Evolutionary conservation across 1,139 yeast genomes (phyloP), one percentile per base, ranked within the genome.

Genomic region (Nakaseomyces nivariensis): DNA sequence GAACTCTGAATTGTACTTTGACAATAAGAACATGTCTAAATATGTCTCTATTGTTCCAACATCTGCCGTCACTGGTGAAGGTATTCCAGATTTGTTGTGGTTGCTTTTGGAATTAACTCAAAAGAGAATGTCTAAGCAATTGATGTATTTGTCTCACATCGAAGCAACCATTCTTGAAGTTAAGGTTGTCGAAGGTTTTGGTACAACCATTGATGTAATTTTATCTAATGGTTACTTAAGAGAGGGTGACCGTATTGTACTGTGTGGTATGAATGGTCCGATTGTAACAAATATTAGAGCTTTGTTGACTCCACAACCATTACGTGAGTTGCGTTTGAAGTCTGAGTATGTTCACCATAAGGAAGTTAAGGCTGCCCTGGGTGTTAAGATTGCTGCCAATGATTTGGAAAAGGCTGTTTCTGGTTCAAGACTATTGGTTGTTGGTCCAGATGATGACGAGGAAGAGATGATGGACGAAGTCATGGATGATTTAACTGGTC

Each of bases 351-450:
- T 90, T 46, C 98, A 94, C 66, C 92, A 88, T 72, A 92, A 92
- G 69, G 96, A 90, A 71, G 97, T 92, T 55, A 92, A 90, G 75
- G 99, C 99, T 37, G 98, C 99, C 37, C 77, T 92, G 60, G 99
- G 99, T 78, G 97, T 94, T 52, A 92, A 94, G 77, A 87, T 92
- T 67, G 95, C 97, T 51, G 99, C 98, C 41, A 86, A 87, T 67
- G 98, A 92, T 68, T 78, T 92, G 61, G 98, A 94, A 64, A 92
- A 92, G 73, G 98, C 99, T 7, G 96, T 92, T 67, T 97, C 99
- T 48, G 99, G 99, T 72, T 94, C 98, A 34, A 80, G 98, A 67
- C 76, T 92, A 70, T 73, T 94, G 57, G 94, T 92, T 60, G 97
- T 89, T 57, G 96, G 96, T 42, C 96, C 92, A 58, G 97, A 88